Base-by-base conservation (phyloP, 345 rosid genomes). In the Gossypium mustelinum region DNA sequence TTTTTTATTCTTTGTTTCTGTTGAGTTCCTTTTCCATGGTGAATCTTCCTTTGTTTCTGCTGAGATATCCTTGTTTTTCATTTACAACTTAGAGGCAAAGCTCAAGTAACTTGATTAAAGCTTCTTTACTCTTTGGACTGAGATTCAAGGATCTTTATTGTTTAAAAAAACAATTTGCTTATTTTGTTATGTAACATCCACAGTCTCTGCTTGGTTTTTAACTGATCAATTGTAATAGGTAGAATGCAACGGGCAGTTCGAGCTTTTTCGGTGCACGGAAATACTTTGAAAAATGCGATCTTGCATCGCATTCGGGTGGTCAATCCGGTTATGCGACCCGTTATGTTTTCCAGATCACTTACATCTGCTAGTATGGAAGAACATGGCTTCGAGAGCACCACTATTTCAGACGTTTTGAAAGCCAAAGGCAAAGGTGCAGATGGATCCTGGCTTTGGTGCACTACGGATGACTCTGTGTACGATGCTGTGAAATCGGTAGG, bases 381-480 rank as follows among this genome's bases (percentile, higher is more conserved):
- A 80, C 92, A 90, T 41, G 97, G 98, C 67, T 95, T 95, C 50
- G 99, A 93, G 79, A 91, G 95, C 87, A 85, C 99, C 2, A 91
- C 89, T 1, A 95, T 95, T 73, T 71, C 93, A 3, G 99, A 95
- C 56, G 63, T 95, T 25, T 73, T 95, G 87, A 90, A 86, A 58
- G 87, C 77, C 0, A 95, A 95, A 84, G 98, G 99, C 62, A 91
- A 91, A 82, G 73, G 70, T 72, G 99, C 98, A 2, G 98, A 95
- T 86, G 99, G 99, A 52, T 95, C 99, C 76, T 92, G 99, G 99
- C 96, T 95, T 79, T 95, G 99, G 99, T 95, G 99, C 89, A 88
- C 97, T 2, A 92, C 92, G 3, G 89, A 92, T 70, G 99, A 95
- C 79, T 27, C 87, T 51, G 98, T 95, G 43, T 93, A 92, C 68